Evolutionary conservation across 208 protist genomes (phyloP), one percentile per base, ranked within the genome.

Genomic region (Trypanosoma rangeli): DNA sequence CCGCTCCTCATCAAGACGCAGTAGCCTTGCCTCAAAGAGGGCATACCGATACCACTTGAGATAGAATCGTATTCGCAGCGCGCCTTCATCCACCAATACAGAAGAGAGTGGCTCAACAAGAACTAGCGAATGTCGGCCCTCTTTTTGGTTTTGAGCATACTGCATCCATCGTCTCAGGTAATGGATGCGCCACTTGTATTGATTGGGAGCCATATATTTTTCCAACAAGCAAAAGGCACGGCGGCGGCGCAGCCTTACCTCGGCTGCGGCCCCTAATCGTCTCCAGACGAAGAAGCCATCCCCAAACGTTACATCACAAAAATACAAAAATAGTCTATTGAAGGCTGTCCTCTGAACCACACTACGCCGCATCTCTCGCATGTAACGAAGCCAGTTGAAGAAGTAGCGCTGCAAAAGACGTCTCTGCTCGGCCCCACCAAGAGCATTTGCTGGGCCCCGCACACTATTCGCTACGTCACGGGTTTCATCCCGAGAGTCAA

Each of bases 261-360:
- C 26, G 37, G 69, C 26, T 13, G 73, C 28, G 58, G n/a, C 29
- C 26, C 46, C 15, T 16, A 71, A 33, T 52, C 42, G 29, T 61
- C 54, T 22, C 35, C 65, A 74, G 39, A 80, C 44, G 52, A 82
- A 73, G 3, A 62, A 48, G 0, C 42, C n/a, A 57, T 67, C 74
- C 22, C 53, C 57, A 55, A 82, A 58, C 42, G 61, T 57, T 31
- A 55, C 35, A 50, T 69, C 73, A 55, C 73, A 82, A 67, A 83
- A 80, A 22, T 80, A 82, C 24, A 92, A 74, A 22, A 87, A 74
- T 16, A 92, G 66, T 29, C 62, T 66, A 72, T 87, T 87, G 68
- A 81, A 85, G 22, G 78, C 68, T 15, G 79, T 53, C n/a, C 62
- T 53, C 18, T 55, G 55, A 10, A 28, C 28, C 7, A 56, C 10